phyloP scores from a whole-genome alignment of 331 rosid species.

The Quercus phellos region DNA sequence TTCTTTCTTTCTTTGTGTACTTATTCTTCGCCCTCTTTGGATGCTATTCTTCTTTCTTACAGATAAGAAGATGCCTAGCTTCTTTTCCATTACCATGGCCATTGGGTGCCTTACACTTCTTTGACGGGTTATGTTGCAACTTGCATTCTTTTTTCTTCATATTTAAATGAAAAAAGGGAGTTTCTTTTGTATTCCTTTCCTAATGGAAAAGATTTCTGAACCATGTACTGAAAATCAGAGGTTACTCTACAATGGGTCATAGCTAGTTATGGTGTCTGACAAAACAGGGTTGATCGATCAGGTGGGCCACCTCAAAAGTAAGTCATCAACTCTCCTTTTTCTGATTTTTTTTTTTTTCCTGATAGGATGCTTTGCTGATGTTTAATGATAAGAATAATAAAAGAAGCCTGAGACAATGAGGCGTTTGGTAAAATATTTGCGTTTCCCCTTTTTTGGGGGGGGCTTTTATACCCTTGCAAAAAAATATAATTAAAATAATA shows the following conservation, averaged over 20 bases:
- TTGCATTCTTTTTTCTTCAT: neutral
- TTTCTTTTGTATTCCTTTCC: constrained; percentile 1
- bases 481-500: no score
- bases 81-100: constrained; percentile 11
- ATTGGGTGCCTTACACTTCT: constrained; percentile 1
- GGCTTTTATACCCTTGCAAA: no score
- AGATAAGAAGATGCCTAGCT: constrained; percentile 34
- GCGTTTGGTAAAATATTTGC: no score
- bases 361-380: no score
- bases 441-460: no score
- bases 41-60: constrained; percentile 17
- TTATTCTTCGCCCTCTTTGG: constrained; percentile 15
- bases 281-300: neutral
- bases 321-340: no score
- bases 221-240: neutral
- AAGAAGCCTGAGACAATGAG: no score
- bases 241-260: neutral
- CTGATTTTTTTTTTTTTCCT: no score
- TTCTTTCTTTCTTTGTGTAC: neutral
- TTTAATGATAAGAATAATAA: no score
- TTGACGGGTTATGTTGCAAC: neutral
- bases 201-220: neutral
- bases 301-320: neutral
- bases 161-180: neutral
- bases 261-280: neutral